Base-by-base conservation (phyloP, 1,139 yeast species). In the Candida frijolesensis region DNA sequence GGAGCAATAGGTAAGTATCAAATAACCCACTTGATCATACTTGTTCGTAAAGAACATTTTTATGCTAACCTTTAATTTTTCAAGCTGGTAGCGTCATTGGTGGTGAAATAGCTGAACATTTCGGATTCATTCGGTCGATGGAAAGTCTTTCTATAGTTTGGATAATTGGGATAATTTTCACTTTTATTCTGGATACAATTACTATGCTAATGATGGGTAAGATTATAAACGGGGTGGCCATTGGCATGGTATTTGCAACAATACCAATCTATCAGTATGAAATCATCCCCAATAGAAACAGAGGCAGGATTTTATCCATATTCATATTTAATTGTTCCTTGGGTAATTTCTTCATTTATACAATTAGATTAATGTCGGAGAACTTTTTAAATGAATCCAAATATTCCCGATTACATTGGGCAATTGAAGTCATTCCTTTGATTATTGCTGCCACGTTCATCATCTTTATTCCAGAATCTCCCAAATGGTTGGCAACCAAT, bases 251-350 rank as follows among this genome's bases (percentile, higher is more conserved):
- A 9, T 60, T 68, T 14, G 62, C 68, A 14, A 50, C 66, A n/a
- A 58, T 69, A 2, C 76, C 76, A 0, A 61, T 70, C 1, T 73
- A 73, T 51, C 57, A 68, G 2, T 57, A 65, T 10, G 78, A 72
- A 48, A 59, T 67, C 1, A 58, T 69, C 30, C 70, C 72, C 2
- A 29, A 44, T 0, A 50, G 56, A 12, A 58, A 55, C 43, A 58
- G 59, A 39, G 75, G 74, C 1, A 49, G 56, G 33, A 46, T 54
- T 3, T 47, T 55, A 33, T 48, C 57, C 1, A 30, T 55, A 14
- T 47, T 42, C 33, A 45, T 54, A 10, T 53, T 55, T 45, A 46
- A 52, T 41, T 54, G 62, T 9, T 55, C 64, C 4, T 11, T 62
- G 4, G 72, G 74, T 1, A 60, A 67, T 3, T 48, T 67, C 1